Evolutionary conservation across 2,329 filamentous ascomycete species (phyloP), one percentile per base, ranked within the genome.

Genomic region (Trichoderma oligosporum): DNA sequence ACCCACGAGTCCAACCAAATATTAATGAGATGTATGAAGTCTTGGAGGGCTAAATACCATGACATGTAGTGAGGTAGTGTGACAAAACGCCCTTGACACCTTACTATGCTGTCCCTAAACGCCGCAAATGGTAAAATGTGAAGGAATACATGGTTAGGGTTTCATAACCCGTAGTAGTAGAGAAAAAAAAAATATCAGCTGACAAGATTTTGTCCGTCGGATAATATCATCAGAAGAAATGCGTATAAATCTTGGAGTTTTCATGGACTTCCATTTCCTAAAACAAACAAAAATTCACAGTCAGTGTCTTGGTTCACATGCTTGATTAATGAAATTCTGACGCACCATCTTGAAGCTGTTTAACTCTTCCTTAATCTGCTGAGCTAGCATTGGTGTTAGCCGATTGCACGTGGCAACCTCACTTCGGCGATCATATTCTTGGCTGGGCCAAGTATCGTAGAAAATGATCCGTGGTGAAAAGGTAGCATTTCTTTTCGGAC

Each of bases 251-350:
- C 79, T 97, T 99, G 64, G 94, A 97, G 72, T 88, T 90, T 76
- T 97, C 94, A 73, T 99, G 94, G 68, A 99, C 94, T 79, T 97
- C 94, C 94, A 99, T 99, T 78, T 99, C 94, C 94, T 97, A 61
- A 36, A 29, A 46, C 29, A 14, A 54, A 12, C 14, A 36, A 7
- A 33, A 44, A 16, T 14, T 20, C 45, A 35, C 31, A 33, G 3
- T 16, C 22, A 22, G 7, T 14, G n/a, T n/a, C n/a, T n/a, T n/a
- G n/a, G n/a, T n/a, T n/a, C n/a, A n/a, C n/a, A n/a, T n/a, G n/a
- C n/a, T n/a, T n/a, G 12, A 2, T 4, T 12, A 11, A 33, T 36
- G 31, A 22, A 31, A 20, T 29, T 38, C 20, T 1, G 24, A 62
- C 65, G 45, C 45, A 71, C 69, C 94, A 99, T 99, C 74, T 99